Evolutionary conservation across 2,329 filamentous ascomycete genomes (phyloP).

Genomic region (Cladosporium sphaerospermum): DNA sequence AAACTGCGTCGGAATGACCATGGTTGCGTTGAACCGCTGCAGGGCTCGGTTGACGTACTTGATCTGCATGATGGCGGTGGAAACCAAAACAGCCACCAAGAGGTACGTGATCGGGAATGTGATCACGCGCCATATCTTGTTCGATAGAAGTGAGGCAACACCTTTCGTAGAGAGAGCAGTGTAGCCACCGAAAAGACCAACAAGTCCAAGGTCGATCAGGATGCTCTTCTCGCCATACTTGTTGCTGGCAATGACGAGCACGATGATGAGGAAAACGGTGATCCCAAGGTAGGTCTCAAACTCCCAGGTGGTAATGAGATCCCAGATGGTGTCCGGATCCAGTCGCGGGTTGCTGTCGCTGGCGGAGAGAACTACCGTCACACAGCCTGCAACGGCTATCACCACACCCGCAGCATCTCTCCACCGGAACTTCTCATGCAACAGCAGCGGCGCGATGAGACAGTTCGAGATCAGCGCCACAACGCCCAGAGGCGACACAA

Average conservation of each 20-base stretch:
- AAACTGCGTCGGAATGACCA: constrained; percentile 96
- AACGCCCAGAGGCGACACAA: constrained; percentile 94
- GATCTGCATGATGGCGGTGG: constrained; percentile 91
- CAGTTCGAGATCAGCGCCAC: constrained; percentile 95
- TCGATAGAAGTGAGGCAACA: constrained; percentile 88
- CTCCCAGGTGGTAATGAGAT: constrained; percentile 76
- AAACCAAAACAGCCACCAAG: constrained; percentile 70
- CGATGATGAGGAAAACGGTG: constrained; percentile 64
- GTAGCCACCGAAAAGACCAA: constrained; percentile 94
- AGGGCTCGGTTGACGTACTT: constrained; percentile 88
- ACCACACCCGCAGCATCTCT: constrained; percentile 85
- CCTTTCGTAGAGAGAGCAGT: constrained; percentile 97
- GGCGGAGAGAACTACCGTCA: constrained; percentile 88
- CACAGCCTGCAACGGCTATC: constrained; percentile 78
- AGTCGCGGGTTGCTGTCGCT: constrained; percentile 85
- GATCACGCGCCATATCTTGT: constrained; percentile 80
- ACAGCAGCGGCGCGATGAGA: constrained; percentile 87
- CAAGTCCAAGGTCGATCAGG: constrained; percentile 84
- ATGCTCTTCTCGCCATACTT: constrained; percentile 81
- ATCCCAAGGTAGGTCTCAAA: constrained; percentile 87
- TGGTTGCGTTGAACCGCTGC: constrained; percentile 91
- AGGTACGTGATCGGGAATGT: constrained; percentile 88
- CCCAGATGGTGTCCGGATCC: constrained; percentile 83
- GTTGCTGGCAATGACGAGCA: constrained; percentile 75
- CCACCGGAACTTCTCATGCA: constrained; percentile 81